Evolutionary conservation across 768 basidiomycete genomes (phyloP).

Genomic region (Exidia glandulosa): DNA sequence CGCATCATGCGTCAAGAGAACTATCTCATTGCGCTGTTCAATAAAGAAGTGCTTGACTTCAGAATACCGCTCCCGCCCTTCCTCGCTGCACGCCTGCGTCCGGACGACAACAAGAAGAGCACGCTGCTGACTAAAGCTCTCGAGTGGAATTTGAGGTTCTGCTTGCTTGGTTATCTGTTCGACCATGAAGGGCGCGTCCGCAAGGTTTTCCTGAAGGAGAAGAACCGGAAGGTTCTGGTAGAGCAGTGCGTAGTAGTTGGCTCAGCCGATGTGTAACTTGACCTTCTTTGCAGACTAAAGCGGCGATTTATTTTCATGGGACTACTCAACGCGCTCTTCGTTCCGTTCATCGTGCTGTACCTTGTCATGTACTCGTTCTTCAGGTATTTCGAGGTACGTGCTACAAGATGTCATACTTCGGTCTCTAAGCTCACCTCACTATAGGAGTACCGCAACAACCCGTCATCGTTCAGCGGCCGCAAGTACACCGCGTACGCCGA

Average conservation of each 20-base stretch:
- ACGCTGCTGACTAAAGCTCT: slow-evolving; percentile 78
- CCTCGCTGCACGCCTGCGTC: slow-evolving; percentile 38
- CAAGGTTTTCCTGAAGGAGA: slow-evolving; percentile 82
- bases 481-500: slow-evolving; percentile 90
- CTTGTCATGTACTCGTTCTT: slow-evolving; percentile 98
- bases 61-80: slow-evolving; percentile 62
- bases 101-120: slow-evolving; percentile 50
- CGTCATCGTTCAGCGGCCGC: slow-evolving; percentile 85
- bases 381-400: slow-evolving; percentile 90
- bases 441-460: slow-evolving; percentile 98
- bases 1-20: slow-evolving; percentile 98
- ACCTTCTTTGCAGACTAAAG: slow-evolving; percentile 42
- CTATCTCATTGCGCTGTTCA: slow-evolving; percentile 94
- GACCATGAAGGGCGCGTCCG: slow-evolving; percentile 82
- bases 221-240: slow-evolving; percentile 65
- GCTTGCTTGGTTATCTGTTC: slow-evolving; percentile 90
- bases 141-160: slow-evolving; percentile 96
- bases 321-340: slow-evolving; percentile 87
- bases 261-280: not conserved
- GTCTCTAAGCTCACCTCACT: too few species aligned
- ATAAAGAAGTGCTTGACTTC: slow-evolving; percentile 89
- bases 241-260: slow-evolving; percentile 56
- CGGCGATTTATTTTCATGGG: slow-evolving; percentile 95
- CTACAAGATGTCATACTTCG: not conserved
- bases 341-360: slow-evolving; percentile 94